These are phyloP conservation scores for Lasiodiplodia sp. DNA, from an alignment of 2,329 filamentous ascomycete species.

Conservation along the genomic window DNA sequence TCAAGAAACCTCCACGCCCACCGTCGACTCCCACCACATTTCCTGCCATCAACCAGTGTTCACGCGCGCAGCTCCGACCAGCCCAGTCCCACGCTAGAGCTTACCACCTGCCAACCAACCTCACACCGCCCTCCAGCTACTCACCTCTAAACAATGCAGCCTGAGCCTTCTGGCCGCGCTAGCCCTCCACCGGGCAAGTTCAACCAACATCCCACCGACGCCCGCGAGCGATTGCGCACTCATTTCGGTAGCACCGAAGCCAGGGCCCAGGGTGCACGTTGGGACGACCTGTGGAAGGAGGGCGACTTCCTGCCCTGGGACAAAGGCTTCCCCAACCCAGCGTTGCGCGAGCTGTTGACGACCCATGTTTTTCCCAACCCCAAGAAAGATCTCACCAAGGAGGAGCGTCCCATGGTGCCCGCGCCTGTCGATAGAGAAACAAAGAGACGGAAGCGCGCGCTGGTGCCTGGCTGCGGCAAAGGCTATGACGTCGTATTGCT, in stretches of 20 bases:
- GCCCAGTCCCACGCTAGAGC: not conserved
- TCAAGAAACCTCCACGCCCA: not conserved
- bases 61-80: not conserved
- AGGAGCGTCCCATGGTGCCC: slow-evolving; percentile 10
- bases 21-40: not conserved
- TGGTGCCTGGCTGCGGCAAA: slow-evolving; percentile 82
- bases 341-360: slow-evolving; percentile 62
- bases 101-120: not conserved
- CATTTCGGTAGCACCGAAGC: slow-evolving; percentile 19
- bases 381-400: slow-evolving; percentile 46
- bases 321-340: slow-evolving; percentile 63
- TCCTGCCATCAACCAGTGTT: not conserved
- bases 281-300: slow-evolving; percentile 64
- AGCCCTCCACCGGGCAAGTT: slow-evolving; percentile 3
- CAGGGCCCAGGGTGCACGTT: slow-evolving; percentile 37
- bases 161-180: not conserved
- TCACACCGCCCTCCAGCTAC: not conserved
- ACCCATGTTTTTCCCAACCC: slow-evolving; percentile 34
- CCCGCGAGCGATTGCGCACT: slow-evolving; percentile 17
- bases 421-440: slow-evolving; percentile 10
- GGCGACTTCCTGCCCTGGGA: slow-evolving; percentile 66
- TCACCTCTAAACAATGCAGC: not conserved
- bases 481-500: slow-evolving; percentile 84
- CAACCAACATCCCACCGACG: slow-evolving; percentile 26
- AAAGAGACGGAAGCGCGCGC: slow-evolving; percentile 58